Base-by-base conservation (phyloP, 148 eudicot species). In the Pharnaceum exiguum region DNA sequence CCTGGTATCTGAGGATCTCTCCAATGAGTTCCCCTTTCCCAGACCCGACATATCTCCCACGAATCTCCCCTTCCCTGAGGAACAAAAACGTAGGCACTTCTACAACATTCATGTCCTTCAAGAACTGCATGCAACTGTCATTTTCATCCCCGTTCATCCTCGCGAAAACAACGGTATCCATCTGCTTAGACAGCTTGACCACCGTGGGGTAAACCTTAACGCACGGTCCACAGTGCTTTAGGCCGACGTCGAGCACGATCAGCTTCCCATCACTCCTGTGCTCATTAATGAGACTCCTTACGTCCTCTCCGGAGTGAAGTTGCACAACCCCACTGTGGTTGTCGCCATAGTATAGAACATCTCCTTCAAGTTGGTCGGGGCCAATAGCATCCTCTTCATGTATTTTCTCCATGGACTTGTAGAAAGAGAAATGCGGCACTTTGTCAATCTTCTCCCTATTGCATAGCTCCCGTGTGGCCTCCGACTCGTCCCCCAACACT, bases 171-270 rank as follows among this genome's bases (percentile, higher is more conserved):
- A 79, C 95, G 1, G 75, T 79, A 3, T 83, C 97, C 98, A 93
- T 93, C 30, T 82, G 87, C 57, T 64, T 77, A 2, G 98, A 93
- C 65, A 93, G 68, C 83, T 85, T 93, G 0, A 93, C 7, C 60
- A 93, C 98, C 57, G 98, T 93, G 0, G 98, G 96, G 49, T 93
- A 93, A 4, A 93, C 96, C 85, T 86, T 93, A 10, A 93, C 99
- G 42, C 99, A 93, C 5, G 99, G 96, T 4, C 99, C 99, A 21
- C 99, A 93, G 15, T 93, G 90, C 77, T 88, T 88, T 17, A 93
- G 65, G 24, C 98, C 98, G 5, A 93, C 96, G 15, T 93, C 98
- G 0, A 93, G 73, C 15, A 93, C 98, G 0, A 93, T 51, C 7
- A 93, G 66, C 56, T 88, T 87, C 9, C 55, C 55, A 13, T 79